Percentiles rank a stretch among this genome's conserved stretches.
These are phyloP conservation scores for Sesbania bispinosa DNA, from an alignment of 306 rosid genomes.

Conservation along the genomic window DNA sequence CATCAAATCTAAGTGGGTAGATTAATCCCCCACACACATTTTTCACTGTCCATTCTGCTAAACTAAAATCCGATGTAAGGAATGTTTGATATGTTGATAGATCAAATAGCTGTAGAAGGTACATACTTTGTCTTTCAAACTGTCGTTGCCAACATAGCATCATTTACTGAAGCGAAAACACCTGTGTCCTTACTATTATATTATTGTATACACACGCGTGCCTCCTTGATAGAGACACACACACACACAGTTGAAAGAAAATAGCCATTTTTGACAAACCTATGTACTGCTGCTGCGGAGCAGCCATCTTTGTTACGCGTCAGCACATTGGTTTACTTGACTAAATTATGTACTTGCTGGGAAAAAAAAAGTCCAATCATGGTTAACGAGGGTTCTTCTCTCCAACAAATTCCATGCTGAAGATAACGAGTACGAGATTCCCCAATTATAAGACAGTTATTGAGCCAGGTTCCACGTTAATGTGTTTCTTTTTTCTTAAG, in stretches of 20 bases:
- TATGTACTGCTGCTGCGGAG: background rate
- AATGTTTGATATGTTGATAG: constrained; percentile 21
- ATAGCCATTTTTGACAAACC: background rate
- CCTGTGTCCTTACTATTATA: background rate
- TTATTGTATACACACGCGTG: background rate
- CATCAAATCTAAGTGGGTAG: background rate
- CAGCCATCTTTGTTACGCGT: background rate
- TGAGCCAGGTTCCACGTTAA: background rate
- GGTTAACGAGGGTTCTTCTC: no score
- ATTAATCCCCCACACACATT: background rate
- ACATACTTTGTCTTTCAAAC: background rate
- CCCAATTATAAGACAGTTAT: background rate
- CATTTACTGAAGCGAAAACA: background rate
- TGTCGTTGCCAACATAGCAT: background rate
- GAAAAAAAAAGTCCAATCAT: background rate
- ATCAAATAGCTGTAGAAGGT: constrained; percentile 7
- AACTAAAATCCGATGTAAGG: constrained; percentile 20
- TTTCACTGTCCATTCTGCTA: background rate
- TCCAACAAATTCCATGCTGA: background rate
- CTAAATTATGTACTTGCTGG: background rate
- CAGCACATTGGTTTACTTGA: background rate
- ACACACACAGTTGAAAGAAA: background rate
- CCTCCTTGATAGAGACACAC: no score
- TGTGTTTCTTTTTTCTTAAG: no score
- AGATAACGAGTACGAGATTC: no score